Base-by-base conservation (phyloP, 139 green algal species). In the Picochlorum sp. region DNA sequence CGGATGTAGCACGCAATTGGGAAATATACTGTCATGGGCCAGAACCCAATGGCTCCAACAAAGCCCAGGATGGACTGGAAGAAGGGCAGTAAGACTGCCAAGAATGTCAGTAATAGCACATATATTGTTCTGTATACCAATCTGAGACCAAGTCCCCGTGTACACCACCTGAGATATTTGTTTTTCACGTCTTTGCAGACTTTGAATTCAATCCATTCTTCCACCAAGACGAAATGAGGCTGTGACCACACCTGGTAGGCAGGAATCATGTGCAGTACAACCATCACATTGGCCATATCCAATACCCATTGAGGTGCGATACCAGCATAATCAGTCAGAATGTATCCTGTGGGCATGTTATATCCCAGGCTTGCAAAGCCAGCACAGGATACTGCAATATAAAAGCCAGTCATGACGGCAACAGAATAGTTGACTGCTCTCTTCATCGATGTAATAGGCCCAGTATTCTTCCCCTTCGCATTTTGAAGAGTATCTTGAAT, bases 261-360 rank as follows among this genome's bases (percentile, higher is more conserved):
- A 51, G 62, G 62, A 14, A 62, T 55, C 58, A 73, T 52, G 50
- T 73, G 67, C 24, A 73, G 34, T 6, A 73, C 14, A n/a, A 73
- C 75, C 60, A 73, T 71, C 4, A 68, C 59, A 49, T 83, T 83
- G 14, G 75, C 78, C 10, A 74, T 57, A 31, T 68, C 63, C 15
- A 80, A 44, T 38, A 80, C 62, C 72, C 72, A 82, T 47, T 18
- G 13, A 9, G 59, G 71, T 10, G 70, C 58, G 5, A 66, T 65
- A 16, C 34, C n/a, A 28, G 65, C 70, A 23, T 34, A 69, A 11
- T 66, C 50, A 34, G n/a, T n/a, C 28, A 70, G 31, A 0, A 80
- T 74, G 38, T 65, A 66, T 49, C 30, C 44, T 38, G 51, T 20
- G 1, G 54, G 20, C n/a, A 73, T 63, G 4, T 61, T 57, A 44